Base-by-base conservation (phyloP, 1,284 basidiomycete species). In the Cryptococcus neoformans region DNA sequence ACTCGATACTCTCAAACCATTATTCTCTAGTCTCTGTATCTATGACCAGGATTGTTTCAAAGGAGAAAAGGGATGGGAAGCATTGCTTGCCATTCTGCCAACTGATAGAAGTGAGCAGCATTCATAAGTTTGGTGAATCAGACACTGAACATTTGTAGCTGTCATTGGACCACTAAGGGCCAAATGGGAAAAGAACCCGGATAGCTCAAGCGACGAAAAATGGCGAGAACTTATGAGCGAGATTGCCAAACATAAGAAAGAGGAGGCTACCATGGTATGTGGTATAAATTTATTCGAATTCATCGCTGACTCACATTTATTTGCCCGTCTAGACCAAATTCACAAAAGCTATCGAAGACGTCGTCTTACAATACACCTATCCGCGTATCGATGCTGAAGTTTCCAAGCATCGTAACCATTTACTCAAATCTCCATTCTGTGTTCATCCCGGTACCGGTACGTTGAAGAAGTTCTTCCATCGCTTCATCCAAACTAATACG, bases 351-450 rank as follows among this genome's bases (percentile, higher is more conserved):
- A 77, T 89, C 72, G 87, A 96, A 70, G 95, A 98, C 65, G 85
- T 98, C 56, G 82, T 96, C 56, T 80, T 99, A 11, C 90, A 94
- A 72, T 98, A 97, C 77, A 95, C 91, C 0, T 99, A 99, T 74
- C 95, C 96, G 2, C 87, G 95, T 14, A 85, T 99, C 60, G 95
- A 99, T 75, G 88, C 91, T 6, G 95, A 99, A 75, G 95, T 99
- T 12, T 94, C 93, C 1, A 96, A 98, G 72, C 92, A 95, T 70
- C 84, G 93, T 56, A 99, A 99, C 79, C 96, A 99, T 79, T 83
- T 99, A 80, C 85, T 99, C 60, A 99, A 99, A 77, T 88, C 92
- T 34, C 96, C 96, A 0, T 99, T 99, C 77, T 96, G 93, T 72
- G 82, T 99, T 0, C 95, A 99, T 76, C 95, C 96, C 0, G 92